Evolutionary conservation across 2,329 filamentous ascomycete genomes (phyloP), one percentile per base, ranked within the genome.

Genomic region (Fusarium brevicatenulatum): DNA sequence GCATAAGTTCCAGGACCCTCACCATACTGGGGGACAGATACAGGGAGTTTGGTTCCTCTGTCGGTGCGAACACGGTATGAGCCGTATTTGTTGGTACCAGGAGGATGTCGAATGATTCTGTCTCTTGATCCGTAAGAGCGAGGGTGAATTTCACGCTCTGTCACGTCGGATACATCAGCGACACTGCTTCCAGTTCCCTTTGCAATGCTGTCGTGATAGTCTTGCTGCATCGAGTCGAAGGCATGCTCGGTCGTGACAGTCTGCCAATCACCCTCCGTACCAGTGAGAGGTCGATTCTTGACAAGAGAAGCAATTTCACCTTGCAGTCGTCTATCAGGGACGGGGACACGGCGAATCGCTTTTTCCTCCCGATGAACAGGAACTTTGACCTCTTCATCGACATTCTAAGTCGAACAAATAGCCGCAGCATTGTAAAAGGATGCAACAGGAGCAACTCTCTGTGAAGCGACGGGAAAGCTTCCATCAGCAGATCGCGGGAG

Each of bases 151-250:
- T 72, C 70, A 34, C 64, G 76, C 28, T 70, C 65, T 16, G 64
- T 66, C 13, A 69, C 68, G 47, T 86, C 85, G 2, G 85, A 86
- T 11, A 83, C 80, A 65, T 86, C 81, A 5, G 85, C 85, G 28
- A 87, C 71, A 62, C 85, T 87, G 70, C 82, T 85, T 15, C 85
- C 84, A 19, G 79, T 78, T 25, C 77, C 80, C 59, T 78, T 78
- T 53, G 68, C 71, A 65, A 78, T 56, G 36, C 72, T 72, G 61
- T 75, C 61, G 28, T 78, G 76, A 43, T 73, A 68, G 46, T 75
- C 70, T 42, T 65, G 72, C 32, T 71, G 69, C 59, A 73, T 60
- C 15, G 71, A 63, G 25, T 74, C 64, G 57, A 77, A 64, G 15
- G 69, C 64, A 28, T 75, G 72, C 18, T 81, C 82, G 5, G 78